These are phyloP conservation scores for Secale cereale DNA, from an alignment of 176 grass and related monocot species.

Conservation along the genomic window DNA sequence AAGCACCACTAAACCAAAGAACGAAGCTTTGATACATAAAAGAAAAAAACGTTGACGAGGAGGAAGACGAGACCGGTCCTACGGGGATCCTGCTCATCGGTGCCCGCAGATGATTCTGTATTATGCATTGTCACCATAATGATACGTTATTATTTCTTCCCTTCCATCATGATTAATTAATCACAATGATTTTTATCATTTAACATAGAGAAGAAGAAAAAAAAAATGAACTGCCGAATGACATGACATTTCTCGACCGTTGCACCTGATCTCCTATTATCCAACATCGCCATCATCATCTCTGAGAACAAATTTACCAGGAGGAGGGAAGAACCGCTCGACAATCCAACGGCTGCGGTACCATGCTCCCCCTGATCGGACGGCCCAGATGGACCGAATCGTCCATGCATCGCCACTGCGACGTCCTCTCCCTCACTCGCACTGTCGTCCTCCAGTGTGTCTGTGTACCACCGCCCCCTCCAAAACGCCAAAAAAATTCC, in stretches of 20 bases:
- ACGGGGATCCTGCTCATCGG: too few relatives aligned
- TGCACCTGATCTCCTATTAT: conserved; percentile 25
- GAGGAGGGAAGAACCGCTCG: background rate
- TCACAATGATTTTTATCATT: background rate
- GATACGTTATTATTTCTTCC: too few relatives aligned
- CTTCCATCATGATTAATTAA: background rate
- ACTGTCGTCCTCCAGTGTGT: conserved; percentile 21
- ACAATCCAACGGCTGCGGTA: background rate
- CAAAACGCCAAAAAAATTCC: conserved; percentile 33
- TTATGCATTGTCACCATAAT: too few relatives aligned
- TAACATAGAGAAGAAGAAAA: background rate
- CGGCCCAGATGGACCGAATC: background rate
- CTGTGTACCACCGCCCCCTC: conserved; percentile 10
- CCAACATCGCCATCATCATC: conserved; percentile 19
- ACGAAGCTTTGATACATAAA: too few relatives aligned
- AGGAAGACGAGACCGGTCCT: too few relatives aligned
- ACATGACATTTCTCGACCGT: conserved; percentile 17
- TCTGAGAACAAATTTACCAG: background rate
- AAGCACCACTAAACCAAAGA: too few relatives aligned
- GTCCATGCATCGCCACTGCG: background rate
- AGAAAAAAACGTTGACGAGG: too few relatives aligned
- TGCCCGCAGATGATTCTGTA: too few relatives aligned
- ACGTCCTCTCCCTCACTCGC: background rate
- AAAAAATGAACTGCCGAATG: background rate
- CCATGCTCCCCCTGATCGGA: background rate